Conservation (phyloP, 176 grass and related monocot species). For the Dactylis glomerata region DNA sequence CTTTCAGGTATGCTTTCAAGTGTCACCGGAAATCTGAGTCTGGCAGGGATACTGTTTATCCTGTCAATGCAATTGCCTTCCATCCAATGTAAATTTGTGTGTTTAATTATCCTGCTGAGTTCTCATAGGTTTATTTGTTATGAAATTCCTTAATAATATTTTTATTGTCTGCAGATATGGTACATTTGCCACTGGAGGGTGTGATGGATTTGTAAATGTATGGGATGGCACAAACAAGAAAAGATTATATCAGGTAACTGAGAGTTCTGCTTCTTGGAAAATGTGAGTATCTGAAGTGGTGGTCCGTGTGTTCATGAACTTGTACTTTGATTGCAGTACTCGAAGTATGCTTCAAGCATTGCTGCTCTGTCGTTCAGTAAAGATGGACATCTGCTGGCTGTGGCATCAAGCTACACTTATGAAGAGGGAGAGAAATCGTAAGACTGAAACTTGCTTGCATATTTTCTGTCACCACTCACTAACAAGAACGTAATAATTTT, state of each 20-base stretch:
- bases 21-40: constrained; percentile 93
- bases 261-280: neutral
- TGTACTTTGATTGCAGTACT: constrained; percentile 62
- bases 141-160: neutral
- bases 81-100: constrained; percentile 79
- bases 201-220: constrained; percentile 98
- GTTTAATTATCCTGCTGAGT: neutral
- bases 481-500: neutral
- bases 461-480: neutral
- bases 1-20: constrained; percentile 94
- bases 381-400: constrained; percentile 87
- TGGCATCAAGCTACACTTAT: constrained; percentile 94
- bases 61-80: constrained; percentile 96
- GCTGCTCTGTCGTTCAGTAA: constrained; percentile 91
- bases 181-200: constrained; percentile 96
- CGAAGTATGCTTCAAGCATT: constrained; percentile 86
- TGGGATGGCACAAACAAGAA: constrained; percentile 99
- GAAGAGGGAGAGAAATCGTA: constrained; percentile 95
- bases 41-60: constrained; percentile 90
- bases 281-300: neutral
- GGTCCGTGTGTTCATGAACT: neutral
- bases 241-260: constrained; percentile 87
- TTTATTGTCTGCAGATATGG: constrained; percentile 61
- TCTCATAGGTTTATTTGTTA: constrained; percentile 14
- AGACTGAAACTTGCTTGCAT: constrained; percentile 6